phyloP scores from a whole-genome alignment of 2,329 filamentous ascomycete species.

The Colletotrichum viniferum region DNA sequence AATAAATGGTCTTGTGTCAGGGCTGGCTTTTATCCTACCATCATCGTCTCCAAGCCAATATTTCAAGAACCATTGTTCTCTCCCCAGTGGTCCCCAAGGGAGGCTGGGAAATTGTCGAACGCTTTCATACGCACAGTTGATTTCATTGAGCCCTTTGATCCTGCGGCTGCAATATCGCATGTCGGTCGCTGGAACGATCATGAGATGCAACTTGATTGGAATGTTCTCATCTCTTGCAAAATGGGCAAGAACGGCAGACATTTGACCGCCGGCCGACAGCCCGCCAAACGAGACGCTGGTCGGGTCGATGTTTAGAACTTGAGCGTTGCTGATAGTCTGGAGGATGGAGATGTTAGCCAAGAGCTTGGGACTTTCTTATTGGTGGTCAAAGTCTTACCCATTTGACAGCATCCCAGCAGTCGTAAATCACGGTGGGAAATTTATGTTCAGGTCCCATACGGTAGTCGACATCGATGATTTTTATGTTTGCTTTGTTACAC shows the following conservation, averaged over 20 bases:
- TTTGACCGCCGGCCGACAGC: constrained; percentile 28
- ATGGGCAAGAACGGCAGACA: constrained; percentile 36
- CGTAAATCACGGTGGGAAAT: constrained; percentile 28
- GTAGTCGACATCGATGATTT: constrained; percentile 32
- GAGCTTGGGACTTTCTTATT: neutral
- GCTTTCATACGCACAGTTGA: constrained; percentile 30
- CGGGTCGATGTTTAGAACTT: constrained; percentile 21
- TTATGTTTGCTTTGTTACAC: constrained; percentile 28
- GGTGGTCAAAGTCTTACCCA: constrained; percentile 23
- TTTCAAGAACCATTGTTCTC: constrained; percentile 35
- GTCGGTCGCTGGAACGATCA: constrained; percentile 35
- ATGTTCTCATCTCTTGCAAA: constrained; percentile 34
- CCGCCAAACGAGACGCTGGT: constrained; percentile 27
- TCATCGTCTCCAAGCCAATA: constrained; percentile 32
- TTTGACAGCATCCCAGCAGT: constrained; percentile 32
- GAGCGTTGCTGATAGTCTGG: constrained; percentile 13
- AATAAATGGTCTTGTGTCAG: neutral
- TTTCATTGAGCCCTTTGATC: constrained; percentile 10
- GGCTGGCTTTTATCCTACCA: constrained; percentile 16
- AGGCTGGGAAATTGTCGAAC: constrained; percentile 26
- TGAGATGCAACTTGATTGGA: constrained; percentile 32
- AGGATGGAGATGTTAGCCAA: neutral
- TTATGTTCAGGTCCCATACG: constrained; percentile 29
- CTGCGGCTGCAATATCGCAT: constrained; percentile 32
- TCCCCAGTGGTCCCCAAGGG: constrained; percentile 32